Evolutionary conservation across 1,284 basidiomycete species (phyloP), one percentile per base, ranked within the genome.

Genomic region (Tilletia caries): DNA sequence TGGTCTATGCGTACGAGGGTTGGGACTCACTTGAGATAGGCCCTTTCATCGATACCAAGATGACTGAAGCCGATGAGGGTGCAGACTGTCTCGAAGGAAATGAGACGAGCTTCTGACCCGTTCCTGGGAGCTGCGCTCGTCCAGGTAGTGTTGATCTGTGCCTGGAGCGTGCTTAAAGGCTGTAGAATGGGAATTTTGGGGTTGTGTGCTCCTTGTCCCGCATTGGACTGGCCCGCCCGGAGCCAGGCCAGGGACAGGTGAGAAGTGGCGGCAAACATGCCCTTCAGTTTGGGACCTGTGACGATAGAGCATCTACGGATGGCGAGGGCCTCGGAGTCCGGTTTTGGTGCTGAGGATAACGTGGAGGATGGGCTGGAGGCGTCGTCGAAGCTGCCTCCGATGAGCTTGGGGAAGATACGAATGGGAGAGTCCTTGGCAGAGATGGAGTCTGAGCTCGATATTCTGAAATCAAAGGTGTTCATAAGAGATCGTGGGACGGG

Each of bases 391-490:
- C 15, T 18, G 18, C 20, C 32, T 15, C 58, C 33, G 32, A 62
- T 62, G 58, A 62, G 58, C 33, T 62, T 62, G 58, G 58, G 58
- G 32, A 32, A 37, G 33, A 62, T 62, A 1, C 58, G 58, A 29
- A 62, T 29, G 18, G 58, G 58, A 3, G 58, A 33, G 10, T 62
- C 58, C 29, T 37, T 62, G 4, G 58, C 32, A 3, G 58, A 62
- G 58, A n/a, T 23, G 20, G 27, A 29, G 33, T 62, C 58, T 29
- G 58, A 62, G 3, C 29, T 32, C 6, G 58, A 62, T 29, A 62
- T 62, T 29, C 58, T 29, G 29, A 62, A 62, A 6, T 62, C 58
- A 4, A 62, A 23, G 18, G 32, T 62, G n/a, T 62, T 62, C 58
- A 62, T 62, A 15, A 62, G 58, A 29, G 29, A 62, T 10, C 58